These are phyloP conservation scores for Exophiala dermatitidis DNA, from an alignment of 2,329 filamentous ascomycete genomes.

Conservation along the genomic window DNA sequence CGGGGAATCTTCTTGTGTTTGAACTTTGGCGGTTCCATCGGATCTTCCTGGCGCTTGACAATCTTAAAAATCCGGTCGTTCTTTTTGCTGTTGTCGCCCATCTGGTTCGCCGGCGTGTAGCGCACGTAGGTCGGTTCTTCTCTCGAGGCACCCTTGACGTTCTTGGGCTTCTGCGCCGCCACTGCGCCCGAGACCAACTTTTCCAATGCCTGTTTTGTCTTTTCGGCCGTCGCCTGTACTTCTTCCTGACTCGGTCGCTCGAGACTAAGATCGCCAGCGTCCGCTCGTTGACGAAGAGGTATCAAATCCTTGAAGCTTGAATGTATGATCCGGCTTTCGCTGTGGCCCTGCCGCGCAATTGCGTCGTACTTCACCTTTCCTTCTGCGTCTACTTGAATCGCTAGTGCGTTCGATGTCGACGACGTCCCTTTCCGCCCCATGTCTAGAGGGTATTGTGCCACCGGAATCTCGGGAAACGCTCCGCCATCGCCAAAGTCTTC, in stretches of 20 bases:
- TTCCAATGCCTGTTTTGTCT: constrained; percentile 79
- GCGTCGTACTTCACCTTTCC: constrained; percentile 96
- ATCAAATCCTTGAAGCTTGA: constrained; percentile 96
- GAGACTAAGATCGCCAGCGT: constrained; percentile 84
- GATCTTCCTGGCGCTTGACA: constrained; percentile 85
- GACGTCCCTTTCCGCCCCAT: constrained; percentile 73
- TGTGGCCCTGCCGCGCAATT: constrained; percentile 83
- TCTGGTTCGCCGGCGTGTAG: constrained; percentile 93
- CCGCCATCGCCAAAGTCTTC: constrained; percentile 96
- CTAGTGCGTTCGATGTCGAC: constrained; percentile 72
- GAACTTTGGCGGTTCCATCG: constrained; percentile 95
- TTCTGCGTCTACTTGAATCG: constrained; percentile 83
- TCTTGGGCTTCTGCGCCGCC: constrained; percentile 91
- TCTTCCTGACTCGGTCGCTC: constrained; percentile 78
- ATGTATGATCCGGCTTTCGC: constrained; percentile 76
- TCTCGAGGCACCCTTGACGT: constrained; percentile 68
- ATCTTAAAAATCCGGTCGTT: constrained; percentile 98
- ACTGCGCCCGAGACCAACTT: constrained; percentile 77
- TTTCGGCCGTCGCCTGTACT: constrained; percentile 74
- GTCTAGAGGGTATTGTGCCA: constrained; percentile 91
- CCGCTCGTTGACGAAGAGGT: constrained; percentile 81
- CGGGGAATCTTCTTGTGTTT: constrained; percentile 96
- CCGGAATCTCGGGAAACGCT: constrained; percentile 85
- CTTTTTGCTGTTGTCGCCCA: constrained; percentile 80
- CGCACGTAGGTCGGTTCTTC: constrained; percentile 88